Conservation (phyloP, 345 rosid genomes). For the Raphanus sativus region DNA sequence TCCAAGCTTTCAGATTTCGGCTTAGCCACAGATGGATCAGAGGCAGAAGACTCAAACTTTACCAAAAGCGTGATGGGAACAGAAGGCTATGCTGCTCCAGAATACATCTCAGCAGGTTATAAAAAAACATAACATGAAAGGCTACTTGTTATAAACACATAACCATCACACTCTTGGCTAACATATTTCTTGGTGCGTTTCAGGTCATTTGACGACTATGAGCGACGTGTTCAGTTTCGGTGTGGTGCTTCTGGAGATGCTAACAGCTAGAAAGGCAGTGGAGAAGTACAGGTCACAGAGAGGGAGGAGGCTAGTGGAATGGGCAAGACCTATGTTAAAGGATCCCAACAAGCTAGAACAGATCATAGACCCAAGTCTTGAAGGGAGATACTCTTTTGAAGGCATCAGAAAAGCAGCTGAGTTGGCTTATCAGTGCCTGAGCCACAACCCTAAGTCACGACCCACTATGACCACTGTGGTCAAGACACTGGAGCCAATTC, state of each 20-base stretch:
- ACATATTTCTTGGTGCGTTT: slow-evolving; percentile 26
- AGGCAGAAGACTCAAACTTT: slow-evolving; percentile 53
- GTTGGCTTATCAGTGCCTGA: slow-evolving; percentile 65
- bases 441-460: slow-evolving; percentile 63
- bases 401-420: slow-evolving; percentile 66
- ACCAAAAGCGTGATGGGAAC: slow-evolving; percentile 65
- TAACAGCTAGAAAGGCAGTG: slow-evolving; percentile 63
- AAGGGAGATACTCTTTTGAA: slow-evolving; percentile 59
- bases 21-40: slow-evolving; percentile 63
- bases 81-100: slow-evolving; percentile 64
- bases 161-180: slow-evolving; percentile 6
- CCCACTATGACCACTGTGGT: slow-evolving; percentile 72
- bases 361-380: slow-evolving; percentile 68
- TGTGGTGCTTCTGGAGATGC: slow-evolving; percentile 67
- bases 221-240: slow-evolving; percentile 85
- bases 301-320: slow-evolving; percentile 65
- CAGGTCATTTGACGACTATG: slow-evolving; percentile 77
- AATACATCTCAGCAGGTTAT: slow-evolving; percentile 52
- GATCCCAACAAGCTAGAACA: slow-evolving; percentile 54
- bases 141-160: not conserved
- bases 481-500: slow-evolving; percentile 55
- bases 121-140: not conserved
- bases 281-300: slow-evolving; percentile 52
- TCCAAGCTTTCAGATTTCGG: slow-evolving; percentile 65
- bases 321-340: slow-evolving; percentile 67